Conservation (phyloP, 1,284 basidiomycete species). For the Irpex lacteus region DNA sequence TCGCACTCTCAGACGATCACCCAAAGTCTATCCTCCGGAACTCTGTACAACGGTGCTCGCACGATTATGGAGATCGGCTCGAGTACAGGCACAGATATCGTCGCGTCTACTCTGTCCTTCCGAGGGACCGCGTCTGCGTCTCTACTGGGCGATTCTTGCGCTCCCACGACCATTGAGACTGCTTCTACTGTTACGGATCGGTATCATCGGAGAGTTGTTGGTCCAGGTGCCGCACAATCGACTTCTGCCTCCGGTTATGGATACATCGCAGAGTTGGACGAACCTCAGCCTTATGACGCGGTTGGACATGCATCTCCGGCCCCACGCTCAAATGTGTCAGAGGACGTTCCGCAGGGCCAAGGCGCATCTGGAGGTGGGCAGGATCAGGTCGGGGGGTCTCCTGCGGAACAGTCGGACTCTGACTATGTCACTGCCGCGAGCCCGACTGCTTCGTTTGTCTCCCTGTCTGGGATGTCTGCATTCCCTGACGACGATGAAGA, state of each 20-base stretch:
- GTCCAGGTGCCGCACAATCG: background rate
- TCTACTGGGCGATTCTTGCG: slow-evolving; percentile 11
- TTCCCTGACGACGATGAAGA: slow-evolving; percentile 4
- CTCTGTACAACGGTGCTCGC: background rate
- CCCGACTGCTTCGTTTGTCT: slow-evolving; percentile 6
- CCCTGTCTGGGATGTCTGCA: slow-evolving; percentile 1
- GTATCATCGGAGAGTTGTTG: background rate
- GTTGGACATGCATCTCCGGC: background rate
- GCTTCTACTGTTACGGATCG: background rate
- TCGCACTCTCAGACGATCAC: background rate
- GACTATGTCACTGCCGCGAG: slow-evolving; percentile 6
- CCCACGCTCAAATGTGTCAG: background rate
- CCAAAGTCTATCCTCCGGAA: background rate
- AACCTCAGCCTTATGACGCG: background rate
- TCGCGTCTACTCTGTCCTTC: slow-evolving; percentile 11
- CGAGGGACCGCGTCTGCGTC: slow-evolving; percentile 3
- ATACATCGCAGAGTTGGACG: background rate
- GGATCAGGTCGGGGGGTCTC: background rate
- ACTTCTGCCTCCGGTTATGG: background rate
- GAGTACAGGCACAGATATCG: slow-evolving; percentile 12
- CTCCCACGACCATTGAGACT: background rate
- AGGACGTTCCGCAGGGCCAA: background rate
- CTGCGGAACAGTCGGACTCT: background rate
- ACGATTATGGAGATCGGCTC: slow-evolving; percentile 11
- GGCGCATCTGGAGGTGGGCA: background rate